Base-by-base conservation (phyloP, 768 basidiomycete species). In the Ephemerocybe angulata region DNA sequence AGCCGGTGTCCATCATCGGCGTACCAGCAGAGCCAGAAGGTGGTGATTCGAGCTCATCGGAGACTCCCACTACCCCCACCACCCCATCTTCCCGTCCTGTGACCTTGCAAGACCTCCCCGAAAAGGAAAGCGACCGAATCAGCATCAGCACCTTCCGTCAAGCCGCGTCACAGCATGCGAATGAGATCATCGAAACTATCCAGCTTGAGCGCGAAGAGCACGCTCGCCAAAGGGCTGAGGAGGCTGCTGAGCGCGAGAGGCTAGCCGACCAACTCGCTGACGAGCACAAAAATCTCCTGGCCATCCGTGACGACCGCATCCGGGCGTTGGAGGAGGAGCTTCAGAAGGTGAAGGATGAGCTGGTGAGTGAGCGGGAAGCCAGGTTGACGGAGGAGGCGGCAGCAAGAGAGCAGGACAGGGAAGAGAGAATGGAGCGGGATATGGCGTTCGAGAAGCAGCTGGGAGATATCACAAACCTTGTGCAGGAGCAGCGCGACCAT, bases 391-490 rank as follows among this genome's bases (percentile, higher is more conserved):
- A 86, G 53, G 84, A 86, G 41, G 74, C 83, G 1, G 86, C 87
- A 57, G 75, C 78, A 19, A 74, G 81, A 29, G 86, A 89, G 63
- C 75, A 75, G 28, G 84, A 87, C 57, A 71, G 80, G 21, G 70
- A 72, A 35, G 87, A 86, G 46, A 72, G 75, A 30, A 63, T 72
- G 35, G 87, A 88, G 54, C 79, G 84, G 5, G 82, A 86, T 57
- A 83, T 86, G 13, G 76, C 70, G 7, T 66, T 88, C 40, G 76
- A 82, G 30, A 72, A 67, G 35, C 88, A 90, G 59, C 67, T 93
- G 13, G 71, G 66, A 4, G 89, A 92, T 56, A 81, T 93, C 58
- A 86, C 90, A 1, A 85, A 86, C 58, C 65, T 90, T 51, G 74
- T 92, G 13, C 83, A 87, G 53, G 83, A 86, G 54, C 86, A 89